A percentile compares a stretch with the other conserved stretches of the same genome.
Evolutionary conservation across 495 filamentous ascomycete species (phyloP).

Genomic region (Thozetella sp.): DNA sequence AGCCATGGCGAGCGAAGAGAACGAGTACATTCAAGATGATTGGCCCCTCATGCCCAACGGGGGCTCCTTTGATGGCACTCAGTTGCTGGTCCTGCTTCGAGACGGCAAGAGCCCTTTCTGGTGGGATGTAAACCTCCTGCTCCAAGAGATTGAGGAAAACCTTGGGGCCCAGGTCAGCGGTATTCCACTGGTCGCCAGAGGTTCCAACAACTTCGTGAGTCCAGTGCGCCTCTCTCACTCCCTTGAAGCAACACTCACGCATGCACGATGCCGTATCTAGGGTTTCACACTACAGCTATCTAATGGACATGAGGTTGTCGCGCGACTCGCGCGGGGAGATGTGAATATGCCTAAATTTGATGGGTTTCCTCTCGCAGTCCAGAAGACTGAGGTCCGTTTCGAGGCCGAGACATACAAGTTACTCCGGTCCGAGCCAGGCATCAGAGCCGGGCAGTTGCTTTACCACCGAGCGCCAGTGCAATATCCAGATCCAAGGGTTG

Average conservation of each 20-base stretch:
- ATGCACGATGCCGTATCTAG: too few relatives aligned
- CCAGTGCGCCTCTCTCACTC: too few relatives aligned
- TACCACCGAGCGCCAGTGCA: conserved; percentile 26
- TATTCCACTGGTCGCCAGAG: conserved; percentile 21
- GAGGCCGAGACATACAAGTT: conserved; percentile 26
- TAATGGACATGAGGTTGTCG: conserved; percentile 26
- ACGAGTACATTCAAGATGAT: conserved; percentile 16
- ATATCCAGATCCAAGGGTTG: conserved; percentile 10
- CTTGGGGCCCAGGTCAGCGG: conserved; percentile 19
- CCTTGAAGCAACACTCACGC: too few relatives aligned
- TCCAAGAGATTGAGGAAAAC: conserved; percentile 30
- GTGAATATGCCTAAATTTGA: conserved; percentile 32
- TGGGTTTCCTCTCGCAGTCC: conserved; percentile 17
- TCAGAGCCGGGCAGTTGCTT: conserved; percentile 22
- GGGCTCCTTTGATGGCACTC: conserved; percentile 22
- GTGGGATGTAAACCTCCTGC: conserved; percentile 26
- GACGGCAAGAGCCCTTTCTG: conserved; percentile 23
- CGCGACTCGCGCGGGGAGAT: conserved; percentile 25
- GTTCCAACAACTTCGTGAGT: conserved; percentile 31
- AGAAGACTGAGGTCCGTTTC: conserved; percentile 21
- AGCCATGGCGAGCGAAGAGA: too few relatives aligned
- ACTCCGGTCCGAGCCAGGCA: conserved; percentile 18
- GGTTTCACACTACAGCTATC: conserved; percentile 23
- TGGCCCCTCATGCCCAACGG: conserved; percentile 27
- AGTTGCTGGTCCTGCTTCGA: conserved; percentile 21